Evolutionary conservation across 768 basidiomycete genomes (phyloP).

Genomic region (Tulasnella calospora): DNA sequence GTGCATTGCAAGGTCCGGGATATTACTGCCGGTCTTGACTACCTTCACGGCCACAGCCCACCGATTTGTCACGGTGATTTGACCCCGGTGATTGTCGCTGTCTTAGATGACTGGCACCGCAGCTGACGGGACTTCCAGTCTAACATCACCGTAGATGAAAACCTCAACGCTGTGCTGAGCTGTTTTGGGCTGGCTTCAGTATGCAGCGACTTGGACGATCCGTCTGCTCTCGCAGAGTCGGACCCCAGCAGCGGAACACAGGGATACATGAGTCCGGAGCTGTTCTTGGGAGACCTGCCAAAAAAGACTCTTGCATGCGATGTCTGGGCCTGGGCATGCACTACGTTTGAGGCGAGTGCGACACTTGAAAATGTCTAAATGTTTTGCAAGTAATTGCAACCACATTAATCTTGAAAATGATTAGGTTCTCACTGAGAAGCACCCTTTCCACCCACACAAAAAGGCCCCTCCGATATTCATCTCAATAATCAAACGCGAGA

Average conservation of each 20-base stretch:
- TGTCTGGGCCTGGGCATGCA: background rate
- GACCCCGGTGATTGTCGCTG: background rate
- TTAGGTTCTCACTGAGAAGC: background rate
- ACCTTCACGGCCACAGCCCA: background rate
- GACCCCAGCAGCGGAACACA: too few relatives aligned
- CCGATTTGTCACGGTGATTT: background rate
- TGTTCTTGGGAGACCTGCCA: background rate
- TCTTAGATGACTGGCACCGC: background rate
- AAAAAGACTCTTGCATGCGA: background rate
- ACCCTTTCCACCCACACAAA: background rate
- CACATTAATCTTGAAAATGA: too few relatives aligned
- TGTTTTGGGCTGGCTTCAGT: background rate
- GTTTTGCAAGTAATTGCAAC: background rate
- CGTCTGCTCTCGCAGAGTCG: background rate
- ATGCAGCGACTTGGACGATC: too few relatives aligned
- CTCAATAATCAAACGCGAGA: background rate
- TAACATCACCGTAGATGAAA: background rate
- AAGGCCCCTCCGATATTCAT: background rate
- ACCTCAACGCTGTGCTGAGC: background rate
- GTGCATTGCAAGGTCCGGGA: background rate
- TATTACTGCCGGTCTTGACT: background rate
- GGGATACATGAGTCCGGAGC: background rate
- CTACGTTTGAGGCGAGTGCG: background rate
- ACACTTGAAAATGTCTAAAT: too few relatives aligned
- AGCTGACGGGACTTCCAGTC: background rate